Base-by-base conservation (phyloP, 164 flowering plant genomes). In the Vitis cinerea region DNA sequence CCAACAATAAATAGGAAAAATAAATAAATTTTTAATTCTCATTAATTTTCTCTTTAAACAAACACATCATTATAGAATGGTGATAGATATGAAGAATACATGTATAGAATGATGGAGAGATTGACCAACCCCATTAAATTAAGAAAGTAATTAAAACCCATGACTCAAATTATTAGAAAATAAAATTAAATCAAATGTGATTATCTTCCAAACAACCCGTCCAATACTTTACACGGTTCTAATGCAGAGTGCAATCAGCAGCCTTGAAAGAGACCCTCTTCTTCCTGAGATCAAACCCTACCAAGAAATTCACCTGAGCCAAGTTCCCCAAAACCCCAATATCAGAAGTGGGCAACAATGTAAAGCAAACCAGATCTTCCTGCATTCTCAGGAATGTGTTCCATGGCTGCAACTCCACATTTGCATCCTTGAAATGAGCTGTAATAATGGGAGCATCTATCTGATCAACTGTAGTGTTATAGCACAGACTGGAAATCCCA, bases 341-440 rank as follows among this genome's bases (percentile, higher is more conserved):
- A 10, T 31, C 64, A 0, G 31, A 11, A 2, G 72, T 15, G 1
- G 75, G 59, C n/a, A 65, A 63, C 11, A 74, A 1, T 0, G 75
- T 17, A 49, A 71, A 50, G 50, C 78, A 74, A 55, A 71, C 59
- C 17, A 64, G 0, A 23, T 65, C 69, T 10, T 58, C 53, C 37
- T 51, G 63, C 1, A 71, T 47, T 29, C 60, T 52, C 15, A 74
- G 15, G 66, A 80, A 77, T 0, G 71, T 65, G 17, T 64, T 74
- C 8, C 6, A 7, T 3, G 75, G 19, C 1, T 13, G 47, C 63
- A 80, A 30, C 9, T 29, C 61, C 53, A 80, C 31, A 9, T 76
- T 67, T 0, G 77, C 79, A 12, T 77, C 82, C 0, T 10, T 10
- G 49, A 79, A 77, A 50, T 71, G 75, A 8, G 63, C 59, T 9